Conservation (phyloP, 768 basidiomycete genomes). For the Jaapia argillacea region DNA sequence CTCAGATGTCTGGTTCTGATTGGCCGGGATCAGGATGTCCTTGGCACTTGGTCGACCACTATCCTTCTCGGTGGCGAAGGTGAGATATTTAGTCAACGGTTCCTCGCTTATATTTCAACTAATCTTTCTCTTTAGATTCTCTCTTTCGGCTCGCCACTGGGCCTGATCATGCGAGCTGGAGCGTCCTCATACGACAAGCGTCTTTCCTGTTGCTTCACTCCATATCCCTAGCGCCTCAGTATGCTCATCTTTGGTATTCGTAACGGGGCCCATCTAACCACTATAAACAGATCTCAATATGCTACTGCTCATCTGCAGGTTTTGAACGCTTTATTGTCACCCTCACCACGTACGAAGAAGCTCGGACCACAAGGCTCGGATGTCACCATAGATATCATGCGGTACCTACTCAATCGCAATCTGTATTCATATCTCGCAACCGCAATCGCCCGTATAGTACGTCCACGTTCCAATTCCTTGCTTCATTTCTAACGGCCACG, state of each 20-base stretch:
- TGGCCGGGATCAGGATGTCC: conserved; percentile 34
- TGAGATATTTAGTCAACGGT: background rate
- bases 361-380: conserved; percentile 21
- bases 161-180: conserved; percentile 39
- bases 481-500: conserved; percentile 1
- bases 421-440: conserved; percentile 32
- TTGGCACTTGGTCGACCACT: conserved; percentile 36
- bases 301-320: conserved; percentile 39
- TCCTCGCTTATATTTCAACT: background rate
- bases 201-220: conserved; percentile 41
- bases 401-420: conserved; percentile 37
- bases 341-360: conserved; percentile 3
- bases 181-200: conserved; percentile 45
- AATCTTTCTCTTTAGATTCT: conserved; percentile 19
- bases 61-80: conserved; percentile 15
- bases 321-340: conserved; percentile 35
- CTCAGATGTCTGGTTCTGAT: conserved; percentile 59
- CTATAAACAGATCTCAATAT: conserved; percentile 39
- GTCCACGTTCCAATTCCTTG: conserved; percentile 15
- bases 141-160: conserved; percentile 30
- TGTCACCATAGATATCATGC: conserved; percentile 24
- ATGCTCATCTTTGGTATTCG: no score
- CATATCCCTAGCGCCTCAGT: conserved; percentile 26
- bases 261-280: no score
- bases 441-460: conserved; percentile 39